Evolutionary conservation across 805 yeast species (phyloP).

Genomic region (Metschnikowia sp.): DNA sequence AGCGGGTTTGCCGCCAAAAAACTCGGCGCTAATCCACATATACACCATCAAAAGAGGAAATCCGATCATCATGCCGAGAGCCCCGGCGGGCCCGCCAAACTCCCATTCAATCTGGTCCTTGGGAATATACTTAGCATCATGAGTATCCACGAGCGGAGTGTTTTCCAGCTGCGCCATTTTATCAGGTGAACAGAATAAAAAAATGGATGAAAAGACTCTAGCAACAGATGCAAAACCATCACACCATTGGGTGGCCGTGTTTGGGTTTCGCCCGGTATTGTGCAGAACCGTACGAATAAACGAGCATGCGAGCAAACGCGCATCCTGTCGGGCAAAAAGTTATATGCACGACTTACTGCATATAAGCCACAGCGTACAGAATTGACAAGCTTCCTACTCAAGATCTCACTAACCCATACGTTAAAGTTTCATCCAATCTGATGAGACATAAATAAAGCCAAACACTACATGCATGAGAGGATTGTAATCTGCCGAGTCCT

Average conservation of each 20-base stretch:
- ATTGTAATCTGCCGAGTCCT: no score
- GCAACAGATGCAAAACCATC: not conserved
- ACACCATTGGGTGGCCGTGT: no score
- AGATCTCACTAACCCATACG: no score
- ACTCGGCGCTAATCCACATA: constrained; percentile 89
- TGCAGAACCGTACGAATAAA: not conserved
- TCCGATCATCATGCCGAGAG: constrained; percentile 84
- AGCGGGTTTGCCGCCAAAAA: constrained; percentile 72
- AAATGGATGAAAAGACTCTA: not conserved
- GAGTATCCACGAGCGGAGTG: constrained; percentile 6
- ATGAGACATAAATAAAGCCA: no score
- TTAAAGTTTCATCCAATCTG: no score
- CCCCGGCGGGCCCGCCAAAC: constrained; percentile 92
- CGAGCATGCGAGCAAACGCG: constrained; percentile 3
- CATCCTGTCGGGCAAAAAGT: not conserved
- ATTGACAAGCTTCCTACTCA: no score
- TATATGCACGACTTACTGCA: no score
- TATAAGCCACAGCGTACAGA: no score
- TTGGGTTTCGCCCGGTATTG: not conserved
- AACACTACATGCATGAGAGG: no score
- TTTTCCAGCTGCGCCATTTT: constrained; percentile 6
- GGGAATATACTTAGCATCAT: constrained; percentile 27
- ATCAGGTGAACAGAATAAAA: not conserved
- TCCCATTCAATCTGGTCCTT: constrained; percentile 69
- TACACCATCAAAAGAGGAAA: constrained; percentile 94